Evolutionary conservation across 2,329 filamentous ascomycete genomes (phyloP).

Genomic region (Hypoxylon sp.): DNA sequence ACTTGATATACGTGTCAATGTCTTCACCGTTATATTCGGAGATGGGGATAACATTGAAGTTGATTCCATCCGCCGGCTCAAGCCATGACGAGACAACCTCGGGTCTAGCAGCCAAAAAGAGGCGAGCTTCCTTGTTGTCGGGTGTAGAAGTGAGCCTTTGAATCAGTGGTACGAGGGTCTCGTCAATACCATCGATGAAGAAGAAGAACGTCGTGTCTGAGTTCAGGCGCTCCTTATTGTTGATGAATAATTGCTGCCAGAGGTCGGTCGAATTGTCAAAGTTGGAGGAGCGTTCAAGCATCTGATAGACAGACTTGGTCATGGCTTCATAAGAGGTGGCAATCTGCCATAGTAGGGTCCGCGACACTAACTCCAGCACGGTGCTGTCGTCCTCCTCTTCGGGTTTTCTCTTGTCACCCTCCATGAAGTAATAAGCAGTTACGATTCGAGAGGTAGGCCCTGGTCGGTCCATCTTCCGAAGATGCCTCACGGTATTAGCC

Average conservation of each 20-base stretch:
- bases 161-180: constrained; percentile 37
- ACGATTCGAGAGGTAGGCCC: constrained; percentile 40
- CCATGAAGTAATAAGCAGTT: constrained; percentile 43
- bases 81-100: constrained; percentile 34
- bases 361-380: constrained; percentile 38
- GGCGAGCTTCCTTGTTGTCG: constrained; percentile 36
- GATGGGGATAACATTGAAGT: constrained; percentile 38
- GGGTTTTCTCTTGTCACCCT: constrained; percentile 43
- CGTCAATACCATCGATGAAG: constrained; percentile 44
- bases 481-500: constrained; percentile 43
- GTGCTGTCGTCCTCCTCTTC: constrained; percentile 40
- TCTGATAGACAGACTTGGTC: constrained; percentile 44
- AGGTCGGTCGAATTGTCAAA: constrained; percentile 43
- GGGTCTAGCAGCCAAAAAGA: constrained; percentile 42
- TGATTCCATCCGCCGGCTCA: constrained; percentile 15
- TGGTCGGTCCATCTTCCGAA: constrained; percentile 37
- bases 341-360: constrained; percentile 46
- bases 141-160: constrained; percentile 33
- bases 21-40: constrained; percentile 40
- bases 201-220: constrained; percentile 46
- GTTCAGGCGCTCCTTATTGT: constrained; percentile 44
- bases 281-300: constrained; percentile 37
- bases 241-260: constrained; percentile 45
- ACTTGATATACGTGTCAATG: constrained; percentile 44
- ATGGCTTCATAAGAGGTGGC: constrained; percentile 45